These are phyloP conservation scores for Amborella trichopoda DNA, from an alignment of 164 flowering plant genomes.

Conservation along the genomic window DNA sequence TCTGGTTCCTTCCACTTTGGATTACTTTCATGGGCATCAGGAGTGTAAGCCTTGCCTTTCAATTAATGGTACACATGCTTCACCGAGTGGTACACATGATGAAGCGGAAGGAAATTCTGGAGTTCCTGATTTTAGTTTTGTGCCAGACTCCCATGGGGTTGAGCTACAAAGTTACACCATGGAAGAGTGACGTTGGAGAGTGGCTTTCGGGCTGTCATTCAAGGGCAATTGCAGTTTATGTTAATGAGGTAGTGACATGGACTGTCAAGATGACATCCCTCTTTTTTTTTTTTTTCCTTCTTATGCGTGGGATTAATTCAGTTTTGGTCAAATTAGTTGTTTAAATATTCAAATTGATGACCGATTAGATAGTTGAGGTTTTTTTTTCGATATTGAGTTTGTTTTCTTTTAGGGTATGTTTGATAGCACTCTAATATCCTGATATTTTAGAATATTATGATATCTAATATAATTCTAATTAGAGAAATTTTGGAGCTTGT, in stretches of 20 bases:
- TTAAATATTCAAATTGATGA: background rate
- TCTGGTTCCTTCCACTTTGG: constrained; percentile 35
- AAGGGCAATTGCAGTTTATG: constrained; percentile 20
- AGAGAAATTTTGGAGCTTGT: too few species aligned
- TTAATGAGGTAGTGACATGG: constrained; percentile 50
- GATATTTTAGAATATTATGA: too few species aligned
- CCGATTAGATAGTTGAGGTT: background rate
- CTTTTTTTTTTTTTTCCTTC: background rate
- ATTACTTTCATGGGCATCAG: constrained; percentile 27
- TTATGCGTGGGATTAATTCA: too few species aligned
- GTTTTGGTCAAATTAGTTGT: background rate
- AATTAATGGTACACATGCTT: constrained; percentile 27
- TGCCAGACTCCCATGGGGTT: constrained; percentile 49
- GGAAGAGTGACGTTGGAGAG: constrained; percentile 77
- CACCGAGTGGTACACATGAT: constrained; percentile 19
- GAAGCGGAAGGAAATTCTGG: constrained; percentile 5
- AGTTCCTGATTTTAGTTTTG: constrained; percentile 25
- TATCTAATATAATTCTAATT: too few species aligned
- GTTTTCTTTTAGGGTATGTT: background rate
- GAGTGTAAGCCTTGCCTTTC: too few species aligned
- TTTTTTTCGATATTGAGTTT: background rate
- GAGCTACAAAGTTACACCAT: constrained; percentile 68
- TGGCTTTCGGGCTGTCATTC: constrained; percentile 90
- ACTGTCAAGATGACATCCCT: background rate
- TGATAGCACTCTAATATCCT: too few species aligned